A percentile compares a stretch with the other conserved stretches of the same genome.
Conservation (phyloP, 164 flowering plant species). For the Euptelea pleiosperma region DNA sequence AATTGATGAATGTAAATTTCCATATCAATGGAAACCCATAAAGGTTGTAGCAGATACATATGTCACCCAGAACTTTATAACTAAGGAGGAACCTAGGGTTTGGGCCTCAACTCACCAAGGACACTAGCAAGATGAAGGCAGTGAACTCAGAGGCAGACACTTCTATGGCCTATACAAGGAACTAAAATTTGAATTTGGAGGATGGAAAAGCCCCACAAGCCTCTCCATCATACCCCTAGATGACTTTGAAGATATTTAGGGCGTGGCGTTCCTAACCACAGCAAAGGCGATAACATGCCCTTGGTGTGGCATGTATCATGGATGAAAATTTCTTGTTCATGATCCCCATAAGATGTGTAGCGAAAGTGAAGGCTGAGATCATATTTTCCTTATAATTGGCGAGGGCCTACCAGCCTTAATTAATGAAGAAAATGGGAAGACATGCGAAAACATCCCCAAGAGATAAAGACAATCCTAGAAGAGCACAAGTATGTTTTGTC, state of each 20-base stretch:
- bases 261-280: not conserved
- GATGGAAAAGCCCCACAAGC: not conserved
- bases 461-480: too few relatives aligned
- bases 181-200: not conserved
- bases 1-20: too few relatives aligned
- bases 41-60: too few relatives aligned
- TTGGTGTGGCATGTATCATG: not conserved
- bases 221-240: not conserved
- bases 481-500: too few relatives aligned
- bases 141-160: not conserved
- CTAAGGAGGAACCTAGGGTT: not conserved
- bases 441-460: too few relatives aligned
- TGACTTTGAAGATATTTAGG: not conserved
- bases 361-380: not conserved
- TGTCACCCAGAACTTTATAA: too few relatives aligned
- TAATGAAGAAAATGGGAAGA: too few relatives aligned
- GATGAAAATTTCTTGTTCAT: not conserved
- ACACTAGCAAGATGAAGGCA: not conserved
- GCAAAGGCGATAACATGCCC: not conserved
- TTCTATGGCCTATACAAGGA: not conserved
- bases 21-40: too few relatives aligned
- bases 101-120: constrained; percentile 1
- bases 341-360: not conserved
- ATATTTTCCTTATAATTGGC: too few relatives aligned
- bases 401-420: too few relatives aligned